These are phyloP conservation scores for Solanum etuberosum DNA, from an alignment of 257 asterid species.

Conservation along the genomic window DNA sequence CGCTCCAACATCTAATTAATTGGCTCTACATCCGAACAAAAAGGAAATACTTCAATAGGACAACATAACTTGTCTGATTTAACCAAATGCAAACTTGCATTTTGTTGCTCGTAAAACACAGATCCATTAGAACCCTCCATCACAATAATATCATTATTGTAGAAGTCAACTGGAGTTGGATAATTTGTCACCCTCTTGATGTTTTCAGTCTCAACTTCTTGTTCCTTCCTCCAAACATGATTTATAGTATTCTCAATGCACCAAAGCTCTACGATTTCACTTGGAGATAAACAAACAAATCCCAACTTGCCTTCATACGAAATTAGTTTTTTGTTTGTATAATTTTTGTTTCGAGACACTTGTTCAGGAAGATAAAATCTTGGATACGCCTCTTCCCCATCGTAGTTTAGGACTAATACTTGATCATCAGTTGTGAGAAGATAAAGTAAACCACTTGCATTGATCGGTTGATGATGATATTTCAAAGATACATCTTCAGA, in stretches of 20 bases:
- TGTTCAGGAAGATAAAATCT: not conserved
- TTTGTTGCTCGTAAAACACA: not conserved
- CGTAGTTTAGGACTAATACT: not conserved
- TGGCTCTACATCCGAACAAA: constrained; percentile 2
- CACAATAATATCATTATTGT: not conserved
- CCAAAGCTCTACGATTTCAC: not conserved
- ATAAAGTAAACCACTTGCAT: not conserved
- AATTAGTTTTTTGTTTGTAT: not conserved
- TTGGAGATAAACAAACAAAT: not conserved
- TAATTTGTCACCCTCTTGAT: not conserved
- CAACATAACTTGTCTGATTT: not conserved
- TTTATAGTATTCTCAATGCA: not conserved
- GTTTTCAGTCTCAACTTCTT: not conserved
- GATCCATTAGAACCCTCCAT: not conserved
- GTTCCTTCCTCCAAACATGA: not conserved
- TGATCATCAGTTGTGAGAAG: not conserved
- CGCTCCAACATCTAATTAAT: not conserved
- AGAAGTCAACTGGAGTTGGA: not conserved
- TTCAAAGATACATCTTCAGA: not conserved
- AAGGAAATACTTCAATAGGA: not conserved
- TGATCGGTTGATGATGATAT: not conserved
- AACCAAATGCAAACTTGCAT: not conserved
- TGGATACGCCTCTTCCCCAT: not conserved
- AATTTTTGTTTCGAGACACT: not conserved
- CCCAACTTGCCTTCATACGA: constrained; percentile 7